Evolutionary conservation across 495 filamentous ascomycete genomes (phyloP), one percentile per base, ranked within the genome.

Genomic region (Bacidia gigantensis): DNA sequence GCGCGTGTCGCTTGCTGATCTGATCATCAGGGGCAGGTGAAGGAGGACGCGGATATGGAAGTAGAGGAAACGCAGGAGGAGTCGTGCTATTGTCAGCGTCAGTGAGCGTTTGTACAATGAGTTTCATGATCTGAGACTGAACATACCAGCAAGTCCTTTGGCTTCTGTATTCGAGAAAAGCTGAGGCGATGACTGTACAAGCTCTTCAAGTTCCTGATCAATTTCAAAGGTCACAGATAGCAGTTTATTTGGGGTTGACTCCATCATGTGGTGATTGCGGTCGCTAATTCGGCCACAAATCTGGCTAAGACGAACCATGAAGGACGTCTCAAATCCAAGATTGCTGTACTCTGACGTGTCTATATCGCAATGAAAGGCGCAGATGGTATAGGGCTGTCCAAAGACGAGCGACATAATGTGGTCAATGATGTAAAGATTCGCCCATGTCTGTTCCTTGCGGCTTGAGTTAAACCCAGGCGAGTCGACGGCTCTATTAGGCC

Each of bases 1-100:
- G 18, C 60, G 63, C 17, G 59, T 58, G 46, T 76, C 69, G 3
- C 59, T 60, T 22, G 65, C 57, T 3, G 72, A 69, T 55, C 72
- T 71, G 11, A 79, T 61, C 72, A 79, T 76, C 56, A 71, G 74
- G 0, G 76, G 76, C 7, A 79, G 61, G 54, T 79, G 76, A 3
- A 79, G 65, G 43, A 74, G 56, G 35, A 70, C 64, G 1, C 69
- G 62, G 20, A 67, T 54, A 21, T 72, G 60, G 44, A 76, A 70
- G 46, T 67, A 71, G 53, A 64, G 62, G 42, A 79, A 74, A 46
- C 72, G 73, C 21, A 74, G 61, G 2, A 75, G 29, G 29, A 35
- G 14, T 5, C 14, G 5, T 35, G 29, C 29, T 35, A 7, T 35
- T 5, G 14, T 14, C 5, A 35, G n/a, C n/a, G 29, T 35, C 29